A percentile compares a stretch with the other conserved stretches of the same genome.
These are phyloP conservation scores for Talaromyces marneffei DNA, from an alignment of 2,329 filamentous ascomycete species.

Conservation along the genomic window DNA sequence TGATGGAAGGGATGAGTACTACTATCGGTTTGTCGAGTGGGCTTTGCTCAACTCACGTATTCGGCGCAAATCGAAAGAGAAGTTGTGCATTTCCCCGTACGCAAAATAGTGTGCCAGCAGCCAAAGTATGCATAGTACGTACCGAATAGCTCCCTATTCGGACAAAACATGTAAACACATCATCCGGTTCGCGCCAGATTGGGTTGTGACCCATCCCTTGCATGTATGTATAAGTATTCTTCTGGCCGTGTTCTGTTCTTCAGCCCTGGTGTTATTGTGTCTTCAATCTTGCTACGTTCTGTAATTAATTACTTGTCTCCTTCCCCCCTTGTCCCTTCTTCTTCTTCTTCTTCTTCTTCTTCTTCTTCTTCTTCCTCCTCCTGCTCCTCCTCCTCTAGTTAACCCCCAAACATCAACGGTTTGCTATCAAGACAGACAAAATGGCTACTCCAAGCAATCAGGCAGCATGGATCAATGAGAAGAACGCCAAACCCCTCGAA, in stretches of 20 bases:
- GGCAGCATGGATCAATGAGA: constrained; percentile 19
- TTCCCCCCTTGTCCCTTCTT: not conserved
- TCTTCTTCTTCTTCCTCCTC: not conserved
- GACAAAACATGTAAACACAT: constrained; percentile 3
- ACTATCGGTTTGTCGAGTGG: not conserved
- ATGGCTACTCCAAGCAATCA: constrained; percentile 13
- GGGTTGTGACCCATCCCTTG: not conserved
- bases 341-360: not conserved
- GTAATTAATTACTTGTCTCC: not conserved
- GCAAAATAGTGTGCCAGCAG: too few species aligned
- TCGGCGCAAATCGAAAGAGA: not conserved
- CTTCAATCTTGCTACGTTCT: not conserved
- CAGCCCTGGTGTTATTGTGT: not conserved
- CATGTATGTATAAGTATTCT: not conserved
- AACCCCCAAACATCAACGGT: not conserved
- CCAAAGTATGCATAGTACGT: not conserved
- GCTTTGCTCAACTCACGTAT: not conserved
- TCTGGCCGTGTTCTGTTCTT: not conserved
- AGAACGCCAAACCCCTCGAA: constrained; percentile 16
- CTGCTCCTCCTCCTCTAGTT: too few species aligned
- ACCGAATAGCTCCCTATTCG: not conserved
- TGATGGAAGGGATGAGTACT: not conserved
- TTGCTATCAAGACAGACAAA: not conserved
- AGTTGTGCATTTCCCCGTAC: not conserved
- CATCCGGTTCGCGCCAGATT: not conserved